Evolutionary conservation across 148 eudicot species (phyloP), one percentile per base, ranked within the genome.

Genomic region (Chenopodium suecicum): DNA sequence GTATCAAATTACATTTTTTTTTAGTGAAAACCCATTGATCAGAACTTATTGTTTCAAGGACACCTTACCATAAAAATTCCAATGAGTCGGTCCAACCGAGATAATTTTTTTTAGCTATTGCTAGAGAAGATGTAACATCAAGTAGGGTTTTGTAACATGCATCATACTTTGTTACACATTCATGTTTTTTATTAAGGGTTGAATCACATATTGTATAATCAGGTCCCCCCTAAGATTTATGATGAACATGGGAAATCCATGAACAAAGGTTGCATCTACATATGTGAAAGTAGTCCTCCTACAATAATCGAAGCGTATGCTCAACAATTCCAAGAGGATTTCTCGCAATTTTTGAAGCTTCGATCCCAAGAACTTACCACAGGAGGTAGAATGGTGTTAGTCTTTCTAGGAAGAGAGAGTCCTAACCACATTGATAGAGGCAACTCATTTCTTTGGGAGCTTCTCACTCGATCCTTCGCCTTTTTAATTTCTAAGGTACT

Each of bases 231-330:
- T 7, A 90, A 82, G 14, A 87, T 95, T n/a, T 89, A 88, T 50
- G 88, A 93, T 52, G 88, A 89, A 34, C 54, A 90, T 44, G 93
- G 94, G 0, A 68, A 44, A 27, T 90, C 98, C 7, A 84, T 85
- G 37, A 96, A 96, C 91, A 94, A 86, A 84, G 90, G 88, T 8
- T 85, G 87, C 80, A 83, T 96, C 82, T 92, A 94, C 88, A 94
- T 96, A 81, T 88, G 93, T n/a, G 83, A 86, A 71, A 82, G 76
- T 14, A 94, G 97, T 70, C 90, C 95, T 52, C 73, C 81, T 44
- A 22, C 78, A 75, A 88, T 92, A 19, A 84, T 76, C 4, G 54
- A 84, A 83, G 92, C 97, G 56, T 96, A 96, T 80, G 77, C 29
- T 0, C 78, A 77, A 29, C 99, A 96, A 65, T 96, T 96, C 74